Conservation (phyloP, 2,329 filamentous ascomycete genomes). For the Colletotrichum sp. region DNA sequence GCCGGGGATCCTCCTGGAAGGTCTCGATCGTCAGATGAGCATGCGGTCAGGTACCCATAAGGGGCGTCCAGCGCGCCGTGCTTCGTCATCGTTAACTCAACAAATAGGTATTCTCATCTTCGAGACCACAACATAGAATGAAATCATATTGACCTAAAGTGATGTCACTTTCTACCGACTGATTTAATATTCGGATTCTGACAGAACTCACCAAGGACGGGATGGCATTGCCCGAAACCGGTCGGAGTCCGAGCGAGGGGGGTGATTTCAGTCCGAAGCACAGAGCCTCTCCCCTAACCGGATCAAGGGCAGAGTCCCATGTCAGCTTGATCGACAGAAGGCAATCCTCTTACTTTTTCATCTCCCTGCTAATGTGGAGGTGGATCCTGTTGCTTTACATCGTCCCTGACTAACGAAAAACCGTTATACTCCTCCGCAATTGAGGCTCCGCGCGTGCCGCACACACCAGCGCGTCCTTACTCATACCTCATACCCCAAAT, state of each 20-base stretch:
- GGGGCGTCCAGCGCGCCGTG: not conserved
- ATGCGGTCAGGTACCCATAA: not conserved
- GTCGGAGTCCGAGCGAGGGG: not conserved
- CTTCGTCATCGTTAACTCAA: not conserved
- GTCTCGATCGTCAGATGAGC: not conserved
- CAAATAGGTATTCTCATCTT: not conserved
- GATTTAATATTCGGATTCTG: not conserved
- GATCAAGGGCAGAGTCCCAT: not conserved
- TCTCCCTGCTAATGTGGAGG: not conserved
- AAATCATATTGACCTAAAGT: not conserved
- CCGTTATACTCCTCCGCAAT: not conserved
- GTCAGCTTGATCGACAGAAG: not conserved
- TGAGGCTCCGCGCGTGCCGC: not conserved
- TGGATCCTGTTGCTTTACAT: not conserved
- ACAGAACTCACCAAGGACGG: not conserved
- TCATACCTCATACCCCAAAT: not conserved
- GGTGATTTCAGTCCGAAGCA: not conserved
- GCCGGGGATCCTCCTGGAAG: not conserved
- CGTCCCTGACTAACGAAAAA: not conserved
- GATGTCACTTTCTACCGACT: not conserved
- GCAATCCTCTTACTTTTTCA: not conserved
- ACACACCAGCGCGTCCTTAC: not conserved
- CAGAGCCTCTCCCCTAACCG: not conserved
- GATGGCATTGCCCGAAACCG: not conserved
- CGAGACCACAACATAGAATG: not conserved